phyloP scores from a whole-genome alignment of 176 grass and related monocot genomes.

The Musa itinerans region DNA sequence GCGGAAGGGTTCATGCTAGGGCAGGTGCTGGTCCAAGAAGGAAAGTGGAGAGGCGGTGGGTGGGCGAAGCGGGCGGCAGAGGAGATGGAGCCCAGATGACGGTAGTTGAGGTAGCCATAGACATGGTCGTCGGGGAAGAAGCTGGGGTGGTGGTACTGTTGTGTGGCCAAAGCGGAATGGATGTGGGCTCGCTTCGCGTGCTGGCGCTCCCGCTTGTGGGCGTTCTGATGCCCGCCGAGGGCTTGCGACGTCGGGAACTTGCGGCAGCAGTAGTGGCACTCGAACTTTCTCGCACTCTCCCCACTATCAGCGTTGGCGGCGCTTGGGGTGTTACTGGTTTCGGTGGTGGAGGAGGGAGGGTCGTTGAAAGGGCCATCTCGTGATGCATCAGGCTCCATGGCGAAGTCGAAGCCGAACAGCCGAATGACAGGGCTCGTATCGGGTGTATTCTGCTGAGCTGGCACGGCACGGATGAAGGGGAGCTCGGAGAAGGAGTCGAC shows the following conservation, averaged over 20 bases:
- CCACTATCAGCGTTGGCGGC: background rate
- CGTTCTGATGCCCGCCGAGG: conserved; percentile 45
- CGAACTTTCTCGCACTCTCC: conserved; percentile 36
- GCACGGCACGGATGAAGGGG: background rate
- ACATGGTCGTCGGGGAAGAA: conserved; percentile 4
- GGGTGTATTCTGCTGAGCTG: background rate
- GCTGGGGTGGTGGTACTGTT: conserved; percentile 17
- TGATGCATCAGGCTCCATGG: conserved; percentile 20
- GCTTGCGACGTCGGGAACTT: conserved; percentile 73
- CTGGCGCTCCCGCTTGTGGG: conserved; percentile 55
- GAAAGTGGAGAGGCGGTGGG: conserved; percentile 45
- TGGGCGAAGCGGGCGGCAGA: conserved; percentile 28
- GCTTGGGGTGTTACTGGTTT: conserved; percentile 3
- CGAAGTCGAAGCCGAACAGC: conserved; percentile 65
- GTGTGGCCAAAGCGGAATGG: conserved; percentile 58
- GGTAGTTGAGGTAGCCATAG: conserved; percentile 38
- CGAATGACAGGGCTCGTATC: conserved; percentile 29
- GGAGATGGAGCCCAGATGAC: background rate
- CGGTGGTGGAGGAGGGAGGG: background rate
- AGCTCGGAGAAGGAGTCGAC: conserved; percentile 13
- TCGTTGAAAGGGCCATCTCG: conserved; percentile 18
- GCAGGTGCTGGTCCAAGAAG: conserved; percentile 40
- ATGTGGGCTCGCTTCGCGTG: conserved; percentile 61
- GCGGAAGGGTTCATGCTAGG: background rate
- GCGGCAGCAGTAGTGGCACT: conserved; percentile 91